These are phyloP conservation scores for Phytophthora vignae DNA, from an alignment of 352 stramenopile genomes.

Conservation along the genomic window DNA sequence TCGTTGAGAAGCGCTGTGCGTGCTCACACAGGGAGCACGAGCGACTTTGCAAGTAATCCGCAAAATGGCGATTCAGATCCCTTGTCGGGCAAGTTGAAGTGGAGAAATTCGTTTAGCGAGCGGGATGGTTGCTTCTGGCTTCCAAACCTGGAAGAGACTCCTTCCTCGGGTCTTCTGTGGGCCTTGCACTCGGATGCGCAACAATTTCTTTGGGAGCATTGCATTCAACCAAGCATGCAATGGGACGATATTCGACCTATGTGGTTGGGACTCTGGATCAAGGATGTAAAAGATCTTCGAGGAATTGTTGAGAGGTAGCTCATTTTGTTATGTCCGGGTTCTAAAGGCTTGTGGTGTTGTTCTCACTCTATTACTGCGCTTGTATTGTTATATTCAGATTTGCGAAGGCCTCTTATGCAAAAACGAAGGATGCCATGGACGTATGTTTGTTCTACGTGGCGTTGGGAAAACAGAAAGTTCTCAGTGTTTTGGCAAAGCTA, in stretches of 20 bases:
- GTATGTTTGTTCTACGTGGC: constrained; percentile 82
- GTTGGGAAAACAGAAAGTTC: constrained; percentile 82
- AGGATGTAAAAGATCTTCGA: constrained; percentile 75
- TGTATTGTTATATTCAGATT: constrained; percentile 43
- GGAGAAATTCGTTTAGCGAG: constrained; percentile 34
- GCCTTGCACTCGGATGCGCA: constrained; percentile 87
- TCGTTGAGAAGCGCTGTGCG: constrained; percentile 60
- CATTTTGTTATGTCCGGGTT: not conserved
- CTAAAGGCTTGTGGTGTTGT: not conserved
- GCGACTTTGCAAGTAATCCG: constrained; percentile 20
- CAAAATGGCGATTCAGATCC: constrained; percentile 32
- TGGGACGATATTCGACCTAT: constrained; percentile 72
- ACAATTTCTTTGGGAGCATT: constrained; percentile 77
- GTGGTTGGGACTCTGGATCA: constrained; percentile 86
- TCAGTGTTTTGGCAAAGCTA: constrained; percentile 77
- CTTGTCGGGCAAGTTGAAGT: constrained; percentile 20
- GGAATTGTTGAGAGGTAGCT: constrained; percentile 67
- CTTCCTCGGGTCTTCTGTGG: constrained; percentile 81
- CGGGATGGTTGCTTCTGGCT: constrained; percentile 19
- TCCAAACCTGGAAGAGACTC: constrained; percentile 55
- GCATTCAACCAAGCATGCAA: constrained; percentile 58
- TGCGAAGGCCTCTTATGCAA: constrained; percentile 72
- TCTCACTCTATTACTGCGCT: not conserved
- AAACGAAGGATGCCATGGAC: constrained; percentile 76
- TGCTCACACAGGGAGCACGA: constrained; percentile 13